Percentiles rank a stretch among this genome's conserved stretches.
Evolutionary conservation across 73 alveolate species (phyloP).

Genomic region (Paramecium tetraurelia): DNA sequence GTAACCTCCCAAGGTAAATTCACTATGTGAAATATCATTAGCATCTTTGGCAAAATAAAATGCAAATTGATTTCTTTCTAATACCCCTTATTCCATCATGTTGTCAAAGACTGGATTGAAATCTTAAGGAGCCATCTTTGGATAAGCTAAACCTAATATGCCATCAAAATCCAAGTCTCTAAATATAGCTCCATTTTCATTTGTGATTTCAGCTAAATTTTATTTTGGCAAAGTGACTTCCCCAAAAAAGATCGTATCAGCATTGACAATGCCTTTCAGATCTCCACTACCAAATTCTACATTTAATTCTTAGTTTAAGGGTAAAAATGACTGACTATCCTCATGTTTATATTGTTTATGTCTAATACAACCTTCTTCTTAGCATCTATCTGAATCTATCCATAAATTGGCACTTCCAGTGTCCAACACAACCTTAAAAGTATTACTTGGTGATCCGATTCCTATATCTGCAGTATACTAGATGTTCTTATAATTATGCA

Average conservation of each 20-base stretch:
- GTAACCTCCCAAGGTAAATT: constrained; percentile 72
- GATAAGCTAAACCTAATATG: constrained; percentile 80
- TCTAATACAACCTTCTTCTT: constrained; percentile 47
- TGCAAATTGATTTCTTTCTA: constrained; percentile 69
- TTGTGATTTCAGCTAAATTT: constrained; percentile 70
- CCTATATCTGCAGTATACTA: constrained; percentile 60
- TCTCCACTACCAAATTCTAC: constrained; percentile 76
- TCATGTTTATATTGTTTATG: constrained; percentile 36
- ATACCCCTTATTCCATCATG: constrained; percentile 57
- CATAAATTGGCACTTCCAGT: constrained; percentile 67
- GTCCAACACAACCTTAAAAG: constrained; percentile 72
- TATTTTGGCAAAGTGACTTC: constrained; percentile 57
- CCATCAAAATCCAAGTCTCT: constrained; percentile 71
- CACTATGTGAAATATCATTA: constrained; percentile 63
- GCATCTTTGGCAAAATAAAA: constrained; percentile 65
- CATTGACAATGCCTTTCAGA: constrained; percentile 57
- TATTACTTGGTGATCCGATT: constrained; percentile 69
- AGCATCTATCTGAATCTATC: constrained; percentile 57
- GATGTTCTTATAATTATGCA: constrained; percentile 55
- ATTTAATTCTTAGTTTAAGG: neutral
- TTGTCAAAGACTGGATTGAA: constrained; percentile 67
- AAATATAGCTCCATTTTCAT: constrained; percentile 74
- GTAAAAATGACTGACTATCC: neutral
- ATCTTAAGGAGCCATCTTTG: constrained; percentile 71
- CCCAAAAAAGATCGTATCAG: constrained; percentile 70